These are phyloP conservation scores for Penicillium ochrochloron DNA, from an alignment of 495 filamentous ascomycete species.

Conservation along the genomic window DNA sequence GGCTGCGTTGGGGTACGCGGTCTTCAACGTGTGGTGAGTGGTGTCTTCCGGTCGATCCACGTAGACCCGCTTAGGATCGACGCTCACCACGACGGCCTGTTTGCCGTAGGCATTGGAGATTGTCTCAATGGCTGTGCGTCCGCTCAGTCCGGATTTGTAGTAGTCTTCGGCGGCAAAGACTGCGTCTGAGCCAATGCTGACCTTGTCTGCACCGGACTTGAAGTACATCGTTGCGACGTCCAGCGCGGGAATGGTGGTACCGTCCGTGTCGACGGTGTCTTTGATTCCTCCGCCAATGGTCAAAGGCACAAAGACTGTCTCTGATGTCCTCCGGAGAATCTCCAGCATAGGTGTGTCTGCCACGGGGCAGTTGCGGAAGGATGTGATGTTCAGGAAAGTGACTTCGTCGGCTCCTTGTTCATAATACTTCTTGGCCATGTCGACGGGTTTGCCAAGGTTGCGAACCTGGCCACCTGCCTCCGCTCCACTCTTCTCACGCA, in stretches of 20 bases:
- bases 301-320: conserved; percentile 95
- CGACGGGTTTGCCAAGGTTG: conserved; percentile 94
- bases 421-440: conserved; percentile 93
- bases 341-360: conserved; percentile 96
- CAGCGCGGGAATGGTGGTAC: conserved; percentile 81
- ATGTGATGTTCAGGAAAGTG: conserved; percentile 97
- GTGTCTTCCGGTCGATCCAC: conserved; percentile 74
- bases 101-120: conserved; percentile 94
- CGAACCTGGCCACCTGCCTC: conserved; percentile 73
- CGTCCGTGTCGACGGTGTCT: conserved; percentile 86
- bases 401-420: conserved; percentile 96
- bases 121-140: conserved; percentile 89
- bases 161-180: conserved; percentile 92
- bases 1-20: conserved; percentile 67
- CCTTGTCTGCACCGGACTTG: conserved; percentile 97
- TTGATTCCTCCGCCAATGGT: conserved; percentile 95
- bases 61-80: conserved; percentile 91
- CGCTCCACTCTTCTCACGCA: conserved; percentile 79
- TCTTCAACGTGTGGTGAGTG: conserved; percentile 76
- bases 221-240: conserved; percentile 98
- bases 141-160: conserved; percentile 68
- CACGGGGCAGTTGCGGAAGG: conserved; percentile 91
- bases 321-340: conserved; percentile 79
- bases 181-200: conserved; percentile 95
- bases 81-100: conserved; percentile 94